A percentile compares a stretch with the other conserved stretches of the same genome.
Conservation (phyloP, 331 rosid genomes). For the Dryas integrifolia region DNA sequence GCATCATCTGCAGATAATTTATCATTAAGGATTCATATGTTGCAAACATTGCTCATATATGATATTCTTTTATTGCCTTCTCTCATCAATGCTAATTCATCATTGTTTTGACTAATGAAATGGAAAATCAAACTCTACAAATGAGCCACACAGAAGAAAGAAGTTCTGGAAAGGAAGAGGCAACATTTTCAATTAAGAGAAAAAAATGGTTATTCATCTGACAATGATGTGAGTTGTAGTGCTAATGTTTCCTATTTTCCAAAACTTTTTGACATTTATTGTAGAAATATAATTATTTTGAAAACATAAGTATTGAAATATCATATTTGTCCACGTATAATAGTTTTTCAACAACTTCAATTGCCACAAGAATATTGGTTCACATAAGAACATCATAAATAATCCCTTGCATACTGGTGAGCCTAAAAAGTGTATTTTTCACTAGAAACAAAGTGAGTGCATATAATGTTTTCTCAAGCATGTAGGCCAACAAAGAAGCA, state of each 20-base stretch:
- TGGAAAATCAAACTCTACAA: neutral
- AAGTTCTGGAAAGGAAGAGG: neutral
- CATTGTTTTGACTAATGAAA: neutral
- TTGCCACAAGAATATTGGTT: neutral
- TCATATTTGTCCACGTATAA: no score
- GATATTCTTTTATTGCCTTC: neutral
- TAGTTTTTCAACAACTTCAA: neutral
- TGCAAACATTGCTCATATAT: neutral
- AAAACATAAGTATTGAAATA: neutral
- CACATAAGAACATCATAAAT: neutral
- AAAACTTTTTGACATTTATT: constrained; percentile 4
- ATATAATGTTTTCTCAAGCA: neutral
- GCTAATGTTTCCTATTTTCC: neutral
- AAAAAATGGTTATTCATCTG: neutral
- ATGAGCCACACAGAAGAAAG: constrained; percentile 1
- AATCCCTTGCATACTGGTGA: neutral
- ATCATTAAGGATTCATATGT: constrained; percentile 25
- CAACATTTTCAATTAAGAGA: neutral
- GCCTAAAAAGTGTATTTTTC: neutral
- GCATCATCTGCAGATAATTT: constrained; percentile 67
- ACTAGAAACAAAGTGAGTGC: neutral
- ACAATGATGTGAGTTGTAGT: neutral
- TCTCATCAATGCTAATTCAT: constrained; percentile 6
- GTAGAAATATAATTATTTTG: neutral
- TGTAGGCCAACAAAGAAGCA: neutral